phyloP scores from a whole-genome alignment of 2,329 filamentous ascomycete species.

The Escovopsis sp. region DNA sequence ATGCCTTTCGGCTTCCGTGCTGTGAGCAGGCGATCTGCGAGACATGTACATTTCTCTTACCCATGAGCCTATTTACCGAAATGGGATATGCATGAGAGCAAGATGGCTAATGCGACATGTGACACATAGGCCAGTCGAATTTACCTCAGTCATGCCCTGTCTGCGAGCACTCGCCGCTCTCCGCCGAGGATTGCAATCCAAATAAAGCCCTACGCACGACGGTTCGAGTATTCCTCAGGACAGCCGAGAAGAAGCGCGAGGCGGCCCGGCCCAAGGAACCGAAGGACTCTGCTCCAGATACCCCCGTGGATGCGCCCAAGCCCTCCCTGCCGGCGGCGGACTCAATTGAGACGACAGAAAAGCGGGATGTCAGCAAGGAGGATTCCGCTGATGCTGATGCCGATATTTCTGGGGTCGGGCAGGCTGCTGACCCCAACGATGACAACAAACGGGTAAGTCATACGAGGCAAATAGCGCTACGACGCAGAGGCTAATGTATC shows the following conservation, averaged over 20 bases:
- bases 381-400: not conserved
- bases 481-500: not conserved
- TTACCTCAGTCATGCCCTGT: constrained; percentile 73
- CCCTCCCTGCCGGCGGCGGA: constrained; percentile 15
- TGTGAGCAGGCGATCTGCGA: constrained; percentile 94
- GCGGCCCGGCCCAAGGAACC: constrained; percentile 39
- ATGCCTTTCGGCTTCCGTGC: constrained; percentile 82
- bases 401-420: not conserved
- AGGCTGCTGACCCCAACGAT: constrained; percentile 1
- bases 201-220: constrained; percentile 89
- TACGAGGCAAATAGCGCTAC: not conserved
- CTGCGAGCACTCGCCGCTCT: constrained; percentile 82
- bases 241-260: constrained; percentile 78
- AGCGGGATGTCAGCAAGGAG: not conserved
- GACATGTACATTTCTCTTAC: constrained; percentile 41
- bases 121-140: constrained; percentile 51
- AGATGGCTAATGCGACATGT: not conserved
- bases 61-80: not conserved
- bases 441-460: constrained; percentile 5
- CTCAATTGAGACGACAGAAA: constrained; percentile 8
- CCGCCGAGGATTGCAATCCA: constrained; percentile 70
- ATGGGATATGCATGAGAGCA: not conserved
- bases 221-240: constrained; percentile 79
- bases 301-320: constrained; percentile 27
- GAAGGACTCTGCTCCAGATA: constrained; percentile 24